phyloP scores from a whole-genome alignment of 2,329 filamentous ascomycete species.

The Colletotrichum destructivum region DNA sequence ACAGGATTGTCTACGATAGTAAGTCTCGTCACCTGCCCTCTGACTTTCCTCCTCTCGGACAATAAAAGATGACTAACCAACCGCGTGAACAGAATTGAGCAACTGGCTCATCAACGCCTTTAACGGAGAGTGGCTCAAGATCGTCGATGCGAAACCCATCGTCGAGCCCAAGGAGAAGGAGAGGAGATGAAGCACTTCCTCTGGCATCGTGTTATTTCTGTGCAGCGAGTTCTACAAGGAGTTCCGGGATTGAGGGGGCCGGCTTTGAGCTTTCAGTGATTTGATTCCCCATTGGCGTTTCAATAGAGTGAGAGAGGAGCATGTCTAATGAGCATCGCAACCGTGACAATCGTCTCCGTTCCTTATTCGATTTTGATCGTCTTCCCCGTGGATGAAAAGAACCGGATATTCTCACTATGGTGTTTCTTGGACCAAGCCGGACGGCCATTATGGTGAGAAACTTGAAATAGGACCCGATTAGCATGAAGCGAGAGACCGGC shows the following conservation, averaged over 20 bases:
- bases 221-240: neutral
- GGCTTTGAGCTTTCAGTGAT: neutral
- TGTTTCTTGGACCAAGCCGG: neutral
- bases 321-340: neutral
- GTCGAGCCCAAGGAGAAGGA: conserved; percentile 45
- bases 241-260: neutral
- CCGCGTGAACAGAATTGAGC: conserved; percentile 72
- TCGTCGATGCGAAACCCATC: conserved; percentile 65
- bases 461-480: neutral
- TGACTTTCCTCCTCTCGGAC: conserved; percentile 23
- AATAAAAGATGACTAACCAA: neutral
- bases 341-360: neutral
- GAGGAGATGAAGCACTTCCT: neutral
- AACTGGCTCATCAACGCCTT: conserved; percentile 98
- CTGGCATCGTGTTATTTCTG: neutral
- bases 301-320: neutral
- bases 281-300: neutral
- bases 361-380: neutral
- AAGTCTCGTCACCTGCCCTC: conserved; percentile 59
- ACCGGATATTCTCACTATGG: accelerated
- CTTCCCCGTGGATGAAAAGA: neutral
- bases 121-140: conserved; percentile 91
- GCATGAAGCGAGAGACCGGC: neutral
- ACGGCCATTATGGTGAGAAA: too few species aligned
- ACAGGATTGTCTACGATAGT: conserved; percentile 94